Conservation (phyloP, 192 early-diverging fungal genomes). For the Gorgonomyces haynaldii region DNA sequence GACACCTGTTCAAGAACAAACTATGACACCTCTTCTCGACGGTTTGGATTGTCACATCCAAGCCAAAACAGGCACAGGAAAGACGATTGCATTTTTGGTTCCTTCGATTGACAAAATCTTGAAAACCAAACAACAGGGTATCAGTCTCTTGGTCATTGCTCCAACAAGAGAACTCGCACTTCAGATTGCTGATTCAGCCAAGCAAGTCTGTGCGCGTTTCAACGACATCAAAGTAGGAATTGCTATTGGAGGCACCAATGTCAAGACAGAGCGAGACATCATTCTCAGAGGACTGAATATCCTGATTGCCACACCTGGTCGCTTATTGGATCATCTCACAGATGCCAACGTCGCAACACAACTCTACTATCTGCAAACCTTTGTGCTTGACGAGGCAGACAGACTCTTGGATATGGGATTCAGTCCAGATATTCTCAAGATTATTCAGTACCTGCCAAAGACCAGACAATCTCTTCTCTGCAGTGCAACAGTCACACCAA, state of each 20-base stretch:
- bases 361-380: background rate
- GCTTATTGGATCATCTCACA: conserved; percentile 65
- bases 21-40: conserved; percentile 56
- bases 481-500: background rate
- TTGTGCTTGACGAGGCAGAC: conserved; percentile 80
- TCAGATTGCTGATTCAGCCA: conserved; percentile 49
- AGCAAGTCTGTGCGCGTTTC: conserved; percentile 48
- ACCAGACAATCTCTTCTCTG: background rate
- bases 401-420: conserved; percentile 82
- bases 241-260: conserved; percentile 71
- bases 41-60: conserved; percentile 73
- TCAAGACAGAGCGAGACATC: conserved; percentile 53
- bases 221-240: conserved; percentile 67
- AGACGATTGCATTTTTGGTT: conserved; percentile 83
- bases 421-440: conserved; percentile 54
- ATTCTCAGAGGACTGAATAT: conserved; percentile 43
- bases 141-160: conserved; percentile 57
- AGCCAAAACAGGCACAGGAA: conserved; percentile 81
- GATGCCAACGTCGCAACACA: background rate
- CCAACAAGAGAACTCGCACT: conserved; percentile 67
- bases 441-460: conserved; percentile 38
- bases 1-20: conserved; percentile 74
- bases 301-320: conserved; percentile 88
- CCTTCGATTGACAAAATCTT: conserved; percentile 73
- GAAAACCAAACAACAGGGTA: conserved; percentile 30